Evolutionary conservation across 2,329 filamentous ascomycete genomes (phyloP), one percentile per base, ranked within the genome.

Genomic region (Fusarium heterosporum): DNA sequence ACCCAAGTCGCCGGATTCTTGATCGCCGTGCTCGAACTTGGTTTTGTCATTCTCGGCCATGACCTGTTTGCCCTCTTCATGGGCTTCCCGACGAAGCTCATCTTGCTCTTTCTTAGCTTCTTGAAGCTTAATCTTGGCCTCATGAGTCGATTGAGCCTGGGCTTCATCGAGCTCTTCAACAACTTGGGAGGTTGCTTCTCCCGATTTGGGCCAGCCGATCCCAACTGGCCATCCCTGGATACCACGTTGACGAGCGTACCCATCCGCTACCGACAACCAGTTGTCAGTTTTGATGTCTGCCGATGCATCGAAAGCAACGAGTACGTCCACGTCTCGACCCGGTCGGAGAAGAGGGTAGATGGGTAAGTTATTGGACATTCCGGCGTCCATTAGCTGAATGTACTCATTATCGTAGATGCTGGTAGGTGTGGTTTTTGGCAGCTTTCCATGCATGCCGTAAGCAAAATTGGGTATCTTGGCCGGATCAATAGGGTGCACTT

Each of bases 341-440:
- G 93, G 93, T 12, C 96, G 89, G 17, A 99, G 88, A 5, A 98
- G 85, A 0, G 96, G 96, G 76, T 99, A 99, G 40, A 98, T 94
- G 3, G 96, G 96, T 10, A 99, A 83, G 74, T 99, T 99, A 76
- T 99, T 98, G 68, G 92, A 96, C 96, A 99, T 99, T 49, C 96
- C 96, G 3, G 96, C 94, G 77, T 99, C 96, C 94, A 97, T 98
- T 16, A 95, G 84, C 67, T 92, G 90, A 17, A 95, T 84, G 75
- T 97, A 90, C 42, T 89, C 84, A 14, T 84, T 85, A 17, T 87
- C 82, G 72, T 92, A 89, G 38, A 97, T 87, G 58, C 88, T 93
- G 30, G 90, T 87, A 0, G 96, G 93, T n/a, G 90, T 91, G 0
- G 92, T 92, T 1, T 86, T 79, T 1, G 93, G 91, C 8, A 99